These are phyloP conservation scores for Lactuca sativa DNA, from an alignment of 129 eudicot species.

Conservation along the genomic window DNA sequence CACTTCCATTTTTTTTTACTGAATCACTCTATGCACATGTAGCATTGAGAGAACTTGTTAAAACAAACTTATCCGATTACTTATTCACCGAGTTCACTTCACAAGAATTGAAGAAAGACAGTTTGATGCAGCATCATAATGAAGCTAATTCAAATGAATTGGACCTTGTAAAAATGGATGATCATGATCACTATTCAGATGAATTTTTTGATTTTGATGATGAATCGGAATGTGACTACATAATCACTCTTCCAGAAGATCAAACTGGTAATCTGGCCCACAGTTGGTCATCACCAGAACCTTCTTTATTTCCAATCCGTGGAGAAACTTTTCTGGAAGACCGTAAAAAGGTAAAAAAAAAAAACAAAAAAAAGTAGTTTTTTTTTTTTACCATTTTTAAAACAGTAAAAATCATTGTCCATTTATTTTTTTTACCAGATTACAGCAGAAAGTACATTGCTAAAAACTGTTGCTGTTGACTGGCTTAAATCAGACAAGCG, in stretches of 20 bases:
- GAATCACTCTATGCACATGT: constrained; percentile 26
- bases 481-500: constrained; percentile 68
- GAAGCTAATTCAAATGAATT: constrained; percentile 41
- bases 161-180: constrained; percentile 35
- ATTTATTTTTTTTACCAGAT: constrained; percentile 29
- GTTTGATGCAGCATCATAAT: constrained; percentile 9
- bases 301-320: constrained; percentile 59
- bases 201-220: constrained; percentile 69
- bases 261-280: constrained; percentile 50
- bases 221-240: constrained; percentile 43
- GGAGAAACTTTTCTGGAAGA: constrained; percentile 65
- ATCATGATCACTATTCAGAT: constrained; percentile 45
- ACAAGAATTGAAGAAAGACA: constrained; percentile 38
- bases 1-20: constrained; percentile 3
- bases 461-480: constrained; percentile 63
- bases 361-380: too few species aligned
- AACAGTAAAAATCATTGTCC: constrained; percentile 5
- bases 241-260: constrained; percentile 61
- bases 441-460: constrained; percentile 49
- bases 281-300: constrained; percentile 65
- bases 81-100: constrained; percentile 40
- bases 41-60: constrained; percentile 66
- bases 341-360: constrained; percentile 49
- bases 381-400: background rate
- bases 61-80: constrained; percentile 47